Base-by-base conservation (phyloP, 2,329 filamentous ascomycete species). In the Xylaria hypoxylon region DNA sequence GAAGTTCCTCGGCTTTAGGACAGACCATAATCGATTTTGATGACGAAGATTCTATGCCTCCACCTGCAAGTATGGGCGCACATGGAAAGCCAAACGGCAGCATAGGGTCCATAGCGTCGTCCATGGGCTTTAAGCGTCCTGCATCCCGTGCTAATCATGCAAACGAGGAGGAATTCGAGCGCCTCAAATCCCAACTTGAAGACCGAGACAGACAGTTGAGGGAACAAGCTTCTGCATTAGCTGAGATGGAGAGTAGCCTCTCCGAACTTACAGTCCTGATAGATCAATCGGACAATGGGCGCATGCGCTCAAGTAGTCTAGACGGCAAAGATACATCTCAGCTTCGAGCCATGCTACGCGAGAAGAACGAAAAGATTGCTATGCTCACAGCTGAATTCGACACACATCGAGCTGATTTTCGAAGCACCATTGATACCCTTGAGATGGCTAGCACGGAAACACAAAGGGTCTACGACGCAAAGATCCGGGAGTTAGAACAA, bases 361-460 rank as follows among this genome's bases (percentile, higher is more conserved):
- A 99, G 80, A 97, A 97, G 85, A 97, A 97, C 74, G 96, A 99
- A 65, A 97, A 94, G 82, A 97, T 99, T 71, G 90, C 91, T 28
- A 90, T 95, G 84, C 86, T 99, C 72, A 98, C 94, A 0, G 89
- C 92, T 8, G 96, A 99, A 77, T 99, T 99, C 74, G 96, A 99
- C 76, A 89, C 91, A 10, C 95, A 99, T 77, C 88, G 96, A 65
- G 95, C 96, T 19, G 96, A 99, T 79, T 99, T 99, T 80, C 86
- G 96, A 71, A 97, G 93, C 78, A 99, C 96, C 19, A 96, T 99
- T 68, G 96, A 99, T 80, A 97, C 95, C 0, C 84, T 99, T 57
- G 96, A 99, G 79, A 88, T 98, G 82, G 96, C 96, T 2, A 97
- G 94, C 76, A 92, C 94, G 0, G 96, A 99, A 81, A 99, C 96